These are phyloP conservation scores for Golubevia pallescens DNA, from an alignment of 1,284 basidiomycete species.

Conservation along the genomic window DNA sequence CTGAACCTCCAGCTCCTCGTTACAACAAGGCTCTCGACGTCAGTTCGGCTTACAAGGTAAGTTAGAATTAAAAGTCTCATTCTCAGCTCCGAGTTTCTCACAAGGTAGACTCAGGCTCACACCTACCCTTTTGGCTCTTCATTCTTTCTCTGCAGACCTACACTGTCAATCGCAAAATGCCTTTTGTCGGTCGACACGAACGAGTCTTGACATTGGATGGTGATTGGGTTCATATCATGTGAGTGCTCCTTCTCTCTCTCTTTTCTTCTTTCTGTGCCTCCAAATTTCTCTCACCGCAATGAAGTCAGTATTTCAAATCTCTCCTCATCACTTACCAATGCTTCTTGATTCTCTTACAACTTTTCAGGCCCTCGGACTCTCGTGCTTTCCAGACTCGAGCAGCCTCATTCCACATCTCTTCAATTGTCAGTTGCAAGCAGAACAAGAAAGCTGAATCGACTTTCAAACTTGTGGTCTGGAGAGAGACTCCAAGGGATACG, in stretches of 20 bases:
- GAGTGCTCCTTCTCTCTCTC: constrained; percentile 51
- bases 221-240: constrained; percentile 83
- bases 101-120: constrained; percentile 16
- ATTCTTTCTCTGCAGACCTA: constrained; percentile 72
- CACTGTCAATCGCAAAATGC: constrained; percentile 91
- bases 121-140: constrained; percentile 10
- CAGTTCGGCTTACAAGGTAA: constrained; percentile 74
- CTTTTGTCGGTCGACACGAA: constrained; percentile 84
- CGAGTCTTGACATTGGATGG: constrained; percentile 92
- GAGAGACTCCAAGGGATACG: constrained; percentile 71
- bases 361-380: constrained; percentile 28
- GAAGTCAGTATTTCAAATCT: not conserved
- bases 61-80: too few species aligned
- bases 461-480: constrained; percentile 82
- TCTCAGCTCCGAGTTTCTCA: not conserved
- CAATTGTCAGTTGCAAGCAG: constrained; percentile 81
- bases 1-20: constrained; percentile 74
- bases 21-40: constrained; percentile 63
- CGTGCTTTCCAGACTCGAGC: constrained; percentile 67
- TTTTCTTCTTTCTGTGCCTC: not conserved
- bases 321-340: not conserved
- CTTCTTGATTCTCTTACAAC: not conserved
- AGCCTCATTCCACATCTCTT: constrained; percentile 88
- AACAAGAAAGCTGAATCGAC: constrained; percentile 78
- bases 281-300: too few species aligned